Base-by-base conservation (phyloP, 768 basidiomycete genomes). In the Tricholoma sp. region DNA sequence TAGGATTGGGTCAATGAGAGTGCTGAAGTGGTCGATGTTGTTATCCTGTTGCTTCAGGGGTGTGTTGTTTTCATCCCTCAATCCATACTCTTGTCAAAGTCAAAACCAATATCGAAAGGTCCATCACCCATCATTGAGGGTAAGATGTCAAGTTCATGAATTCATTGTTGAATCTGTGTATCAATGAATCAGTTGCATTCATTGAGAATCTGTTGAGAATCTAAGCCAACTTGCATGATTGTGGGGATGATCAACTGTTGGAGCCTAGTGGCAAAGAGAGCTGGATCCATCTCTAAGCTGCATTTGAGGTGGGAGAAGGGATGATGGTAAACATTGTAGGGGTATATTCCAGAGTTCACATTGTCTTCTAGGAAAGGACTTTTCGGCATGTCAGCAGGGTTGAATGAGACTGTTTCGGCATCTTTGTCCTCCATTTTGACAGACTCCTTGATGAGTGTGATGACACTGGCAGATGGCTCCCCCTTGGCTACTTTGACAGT, bases 251-350 rank as follows among this genome's bases (percentile, higher is more conserved):
- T n/a, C n/a, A n/a, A n/a, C n/a, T n/a, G n/a, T n/a, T n/a, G n/a
- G n/a, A n/a, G n/a, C n/a, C n/a, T n/a, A n/a, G n/a, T n/a, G n/a
- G n/a, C n/a, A n/a, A n/a, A n/a, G n/a, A n/a, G n/a, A n/a, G n/a
- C n/a, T n/a, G n/a, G n/a, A n/a, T n/a, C n/a, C n/a, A n/a, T n/a
- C n/a, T n/a, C n/a, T n/a, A n/a, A n/a, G n/a, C n/a, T n/a, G n/a
- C n/a, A n/a, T n/a, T n/a, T n/a, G n/a, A n/a, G n/a, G 59, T 91
- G 87, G 3, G 85, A 77, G 68, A 95, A 88, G 11, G 94, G 94
- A 63, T 94, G 84, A 29, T 82, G 79, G 67, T 84, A 95, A 17
- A 94, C 87, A 69, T 96, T 96, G 76, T 94, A 95, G 2, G 94
- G 94, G 64, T 95, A 94, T 57, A 95, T 86, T 39, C 84, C 82